Base-by-base conservation (phyloP, 2,329 filamentous ascomycete species). In the Zymoseptoria tritici region DNA sequence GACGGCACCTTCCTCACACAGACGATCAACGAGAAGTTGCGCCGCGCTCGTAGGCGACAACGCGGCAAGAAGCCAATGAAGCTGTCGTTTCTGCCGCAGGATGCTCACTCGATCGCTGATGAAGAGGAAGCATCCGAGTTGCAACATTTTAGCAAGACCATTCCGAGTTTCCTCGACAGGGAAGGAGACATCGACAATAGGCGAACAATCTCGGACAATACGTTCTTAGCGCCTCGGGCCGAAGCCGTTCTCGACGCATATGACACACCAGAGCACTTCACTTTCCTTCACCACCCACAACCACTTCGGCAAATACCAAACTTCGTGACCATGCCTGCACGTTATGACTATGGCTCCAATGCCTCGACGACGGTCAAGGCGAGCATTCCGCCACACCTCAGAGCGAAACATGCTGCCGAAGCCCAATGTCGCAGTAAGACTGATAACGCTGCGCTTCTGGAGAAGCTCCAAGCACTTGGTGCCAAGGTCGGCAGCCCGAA, bases 401-500 rank as follows among this genome's bases (percentile, higher is more conserved):
- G 49, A 49, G 46, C 55, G 24, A 57, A 42, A 22, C 26, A 42
- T n/a, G 9, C 36, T n/a, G 20, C 57, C 24, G 42, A 52, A 9
- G n/a, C 24, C 6, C 13, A 24, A 20, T 52, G 51, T 20, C 8
- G 9, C 19, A 49, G 56, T 9, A 21, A 42, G 19, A 9, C 9
- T 0, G 51, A 58, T n/a, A 54, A 46, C 6, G 36, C 36, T 46
- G 36, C 16, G 36, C 36, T 67, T 29, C 55, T 36, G 19, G 59
- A 63, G n/a, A 66, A 61, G 54, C 58, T 67, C n/a, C 53, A 64
- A 9, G 26, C 52, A 7, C 51, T 61, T 19, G 61, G 63, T 22
- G 64, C 63, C 31, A 64, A n/a, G 8, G 61, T 65, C 36, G 62
- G 56, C 50, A 42, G 56, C 19, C 61, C 63, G 42, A 59, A 62